Conservation (phyloP, 2,329 filamentous ascomycete genomes). For the Fusarium foetens region DNA sequence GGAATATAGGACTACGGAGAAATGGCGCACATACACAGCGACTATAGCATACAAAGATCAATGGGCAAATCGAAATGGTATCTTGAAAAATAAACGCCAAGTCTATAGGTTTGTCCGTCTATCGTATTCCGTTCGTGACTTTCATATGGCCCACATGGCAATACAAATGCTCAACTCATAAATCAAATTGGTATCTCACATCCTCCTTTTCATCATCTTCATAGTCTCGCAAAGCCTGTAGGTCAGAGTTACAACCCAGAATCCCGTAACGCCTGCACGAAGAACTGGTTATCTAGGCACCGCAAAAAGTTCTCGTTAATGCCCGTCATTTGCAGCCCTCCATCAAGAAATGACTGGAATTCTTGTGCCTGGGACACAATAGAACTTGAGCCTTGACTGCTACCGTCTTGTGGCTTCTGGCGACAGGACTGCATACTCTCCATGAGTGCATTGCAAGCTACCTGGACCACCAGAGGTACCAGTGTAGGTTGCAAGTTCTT, state of each 20-base stretch:
- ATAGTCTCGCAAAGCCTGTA: not conserved
- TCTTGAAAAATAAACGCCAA: not conserved
- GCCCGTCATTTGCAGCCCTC: not conserved
- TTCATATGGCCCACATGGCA: not conserved
- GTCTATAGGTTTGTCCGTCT: not conserved
- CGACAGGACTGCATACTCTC: conserved; percentile 4
- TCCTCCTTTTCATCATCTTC: not conserved
- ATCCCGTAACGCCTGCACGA: not conserved
- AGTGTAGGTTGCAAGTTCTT: not conserved
- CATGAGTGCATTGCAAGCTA: not conserved
- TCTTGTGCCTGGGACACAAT: not conserved
- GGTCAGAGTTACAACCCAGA: not conserved
- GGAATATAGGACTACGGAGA: too few species aligned
- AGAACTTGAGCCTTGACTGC: not conserved
- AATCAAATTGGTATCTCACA: conserved; percentile 21
- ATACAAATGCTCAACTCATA: not conserved
- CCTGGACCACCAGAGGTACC: not conserved
- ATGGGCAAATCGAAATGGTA: not conserved
- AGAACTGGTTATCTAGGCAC: not conserved
- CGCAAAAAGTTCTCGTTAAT: not conserved
- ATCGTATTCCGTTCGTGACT: not conserved
- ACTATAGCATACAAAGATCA: too few species aligned
- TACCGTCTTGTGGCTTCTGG: not conserved
- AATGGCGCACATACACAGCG: too few species aligned
- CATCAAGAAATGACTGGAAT: not conserved